These are phyloP conservation scores for Cercophora samala DNA, from an alignment of 495 filamentous ascomycete species.

Conservation along the genomic window DNA sequence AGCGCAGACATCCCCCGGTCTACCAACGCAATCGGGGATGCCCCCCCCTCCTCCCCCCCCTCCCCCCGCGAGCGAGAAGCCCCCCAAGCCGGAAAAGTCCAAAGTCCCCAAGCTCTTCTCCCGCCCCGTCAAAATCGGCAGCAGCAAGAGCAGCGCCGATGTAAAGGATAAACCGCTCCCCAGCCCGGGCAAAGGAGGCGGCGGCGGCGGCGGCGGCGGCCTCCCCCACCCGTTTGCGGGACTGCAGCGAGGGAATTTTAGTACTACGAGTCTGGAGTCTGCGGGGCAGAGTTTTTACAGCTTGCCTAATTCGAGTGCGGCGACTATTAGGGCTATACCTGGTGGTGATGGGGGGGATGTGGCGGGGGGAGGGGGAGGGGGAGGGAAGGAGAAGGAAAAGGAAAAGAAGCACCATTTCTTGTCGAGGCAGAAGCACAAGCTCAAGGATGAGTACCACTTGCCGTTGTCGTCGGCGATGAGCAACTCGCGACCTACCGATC, in stretches of 20 bases:
- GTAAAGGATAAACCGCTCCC: conserved; percentile 67
- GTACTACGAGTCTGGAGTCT: conserved; percentile 74
- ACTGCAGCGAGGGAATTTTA: conserved; percentile 67
- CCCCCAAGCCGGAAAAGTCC: conserved; percentile 69
- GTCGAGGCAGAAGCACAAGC: conserved; percentile 86
- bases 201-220: too few relatives aligned
- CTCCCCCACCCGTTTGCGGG: conserved; percentile 57
- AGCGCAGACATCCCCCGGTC: conserved; percentile 48
- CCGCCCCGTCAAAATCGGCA: conserved; percentile 74
- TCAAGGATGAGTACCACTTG: conserved; percentile 76
- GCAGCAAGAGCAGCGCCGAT: conserved; percentile 58
- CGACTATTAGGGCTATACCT: conserved; percentile 65
- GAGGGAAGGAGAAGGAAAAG: conserved; percentile 52
- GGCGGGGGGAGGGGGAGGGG: conserved; percentile 29
- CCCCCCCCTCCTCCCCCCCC: conserved; percentile 31
- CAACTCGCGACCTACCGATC: conserved; percentile 83
- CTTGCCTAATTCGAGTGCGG: conserved; percentile 76
- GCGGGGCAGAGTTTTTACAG: conserved; percentile 73
- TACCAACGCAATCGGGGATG: conserved; percentile 29
- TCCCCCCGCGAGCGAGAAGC: conserved; percentile 57
- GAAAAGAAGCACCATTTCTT: conserved; percentile 80
- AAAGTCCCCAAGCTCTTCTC: conserved; percentile 86
- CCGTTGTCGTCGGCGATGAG: conserved; percentile 84
- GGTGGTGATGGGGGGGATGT: conserved; percentile 34
- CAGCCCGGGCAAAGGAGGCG: conserved; percentile 72